Evolutionary conservation across 2,329 filamentous ascomycete genomes (phyloP), one percentile per base, ranked within the genome.

Genomic region (Phyllosticta ampelicida): DNA sequence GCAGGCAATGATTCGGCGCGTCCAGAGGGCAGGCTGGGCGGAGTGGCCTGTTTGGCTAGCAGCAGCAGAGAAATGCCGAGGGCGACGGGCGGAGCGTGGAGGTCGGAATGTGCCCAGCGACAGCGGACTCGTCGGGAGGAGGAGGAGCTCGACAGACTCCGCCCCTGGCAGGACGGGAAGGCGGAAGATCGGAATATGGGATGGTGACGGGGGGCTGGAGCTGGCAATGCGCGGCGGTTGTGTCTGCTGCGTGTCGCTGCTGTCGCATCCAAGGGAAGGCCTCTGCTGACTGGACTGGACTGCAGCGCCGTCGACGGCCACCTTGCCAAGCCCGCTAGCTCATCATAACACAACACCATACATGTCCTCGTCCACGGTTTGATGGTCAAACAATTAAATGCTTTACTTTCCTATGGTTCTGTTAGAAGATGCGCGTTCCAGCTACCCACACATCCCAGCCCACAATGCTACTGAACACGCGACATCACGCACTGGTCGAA

Each of bases 21-120:
- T 70, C 67, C 67, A 70, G 67, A 66, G 64, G 64, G 68, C 68
- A 67, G 68, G 64, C 67, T 67, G 65, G 66, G 63, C 67, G 56
- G 53, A 18, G 26, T 54, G 50, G 61, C 63, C 60, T 68, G 67
- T 69, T 67, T 69, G 67, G 68, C 69, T 68, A 66, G 64, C 62
- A 58, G 20, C 13, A 29, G 55, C 51, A 59, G 57, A 59, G 53
- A 59, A 55, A 53, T 53, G 48, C 53, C 57, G 61, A 56, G 58
- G 58, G 58, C 53, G 57, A 44, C 36, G 36, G 53, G 54, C 59
- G 61, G 62, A 61, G 63, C 56, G 61, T 64, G 63, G 61, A 54
- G 54, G 61, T 65, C 65, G 65, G 66, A 57, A 67, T 60, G 63
- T 63, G 63, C 62, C 64, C 61, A 65, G 36, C 36, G 36, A 44